Evolutionary conservation across 2,329 filamentous ascomycete genomes (phyloP).

Genomic region (Hypoxylon sp.): DNA sequence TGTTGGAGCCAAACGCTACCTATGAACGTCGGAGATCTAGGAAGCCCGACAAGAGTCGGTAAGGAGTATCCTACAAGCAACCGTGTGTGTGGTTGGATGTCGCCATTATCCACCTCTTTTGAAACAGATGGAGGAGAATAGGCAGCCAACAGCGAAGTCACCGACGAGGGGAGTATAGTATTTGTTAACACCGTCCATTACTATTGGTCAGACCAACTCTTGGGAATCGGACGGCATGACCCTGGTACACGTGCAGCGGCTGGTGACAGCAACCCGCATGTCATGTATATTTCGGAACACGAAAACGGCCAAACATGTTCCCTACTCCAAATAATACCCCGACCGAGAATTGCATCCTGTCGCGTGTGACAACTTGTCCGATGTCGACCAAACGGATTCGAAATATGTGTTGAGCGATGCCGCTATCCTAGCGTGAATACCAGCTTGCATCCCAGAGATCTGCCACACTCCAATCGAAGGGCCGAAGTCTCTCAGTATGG

Average conservation of each 20-base stretch:
- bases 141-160: background rate
- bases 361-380: slow-evolving; percentile 6
- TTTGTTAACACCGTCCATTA: background rate
- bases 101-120: background rate
- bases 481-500: background rate
- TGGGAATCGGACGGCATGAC: background rate
- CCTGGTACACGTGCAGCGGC: background rate
- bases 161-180: background rate
- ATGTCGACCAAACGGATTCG: slow-evolving; percentile 15
- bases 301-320: slow-evolving; percentile 20
- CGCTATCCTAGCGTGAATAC: background rate
- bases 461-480: background rate
- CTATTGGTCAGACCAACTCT: background rate
- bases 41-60: background rate
- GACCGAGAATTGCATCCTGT: slow-evolving; percentile 7
- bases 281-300: slow-evolving; percentile 10
- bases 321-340: background rate
- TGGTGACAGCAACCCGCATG: background rate
- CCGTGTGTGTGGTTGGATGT: background rate
- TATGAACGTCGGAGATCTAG: background rate
- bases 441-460: background rate
- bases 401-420: slow-evolving; percentile 1
- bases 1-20: background rate
- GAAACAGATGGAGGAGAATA: background rate
- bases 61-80: background rate